Evolutionary conservation across 2,329 filamentous ascomycete species (phyloP).

Genomic region (Cercospora sp.): DNA sequence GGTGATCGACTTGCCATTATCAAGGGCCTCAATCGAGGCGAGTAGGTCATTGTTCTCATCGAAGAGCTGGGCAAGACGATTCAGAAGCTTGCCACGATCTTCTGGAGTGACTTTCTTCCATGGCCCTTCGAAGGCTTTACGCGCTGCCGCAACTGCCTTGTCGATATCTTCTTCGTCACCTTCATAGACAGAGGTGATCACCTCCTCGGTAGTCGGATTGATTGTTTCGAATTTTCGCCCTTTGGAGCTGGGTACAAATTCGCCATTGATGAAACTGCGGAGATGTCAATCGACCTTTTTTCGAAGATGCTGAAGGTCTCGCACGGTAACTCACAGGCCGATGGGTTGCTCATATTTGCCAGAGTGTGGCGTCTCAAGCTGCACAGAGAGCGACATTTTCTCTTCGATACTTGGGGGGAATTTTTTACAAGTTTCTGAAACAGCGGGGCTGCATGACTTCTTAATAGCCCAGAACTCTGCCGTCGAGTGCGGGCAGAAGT

Average conservation of each 20-base stretch:
- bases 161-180: slow-evolving; percentile 83
- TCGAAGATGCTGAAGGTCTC: not conserved
- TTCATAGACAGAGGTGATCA: slow-evolving; percentile 80
- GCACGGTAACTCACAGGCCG: slow-evolving; percentile 50
- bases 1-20: slow-evolving; percentile 80
- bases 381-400: slow-evolving; percentile 43
- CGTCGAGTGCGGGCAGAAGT: not conserved
- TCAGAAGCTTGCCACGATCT: slow-evolving; percentile 67
- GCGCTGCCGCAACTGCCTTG: slow-evolving; percentile 79
- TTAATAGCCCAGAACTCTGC: not conserved
- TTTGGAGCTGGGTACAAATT: slow-evolving; percentile 65
- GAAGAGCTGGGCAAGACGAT: slow-evolving; percentile 76
- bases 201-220: slow-evolving; percentile 82
- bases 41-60: slow-evolving; percentile 77
- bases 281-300: not conserved
- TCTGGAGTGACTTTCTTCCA: slow-evolving; percentile 72
- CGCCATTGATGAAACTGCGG: slow-evolving; percentile 83
- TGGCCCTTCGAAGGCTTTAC: slow-evolving; percentile 76
- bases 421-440: not conserved
- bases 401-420: not conserved
- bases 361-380: slow-evolving; percentile 68
- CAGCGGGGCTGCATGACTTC: not conserved
- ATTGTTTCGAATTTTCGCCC: slow-evolving; percentile 83
- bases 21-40: slow-evolving; percentile 79
- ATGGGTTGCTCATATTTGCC: slow-evolving; percentile 59